phyloP scores from a whole-genome alignment of 768 basidiomycete species.

The Dentipellis fragilis region DNA sequence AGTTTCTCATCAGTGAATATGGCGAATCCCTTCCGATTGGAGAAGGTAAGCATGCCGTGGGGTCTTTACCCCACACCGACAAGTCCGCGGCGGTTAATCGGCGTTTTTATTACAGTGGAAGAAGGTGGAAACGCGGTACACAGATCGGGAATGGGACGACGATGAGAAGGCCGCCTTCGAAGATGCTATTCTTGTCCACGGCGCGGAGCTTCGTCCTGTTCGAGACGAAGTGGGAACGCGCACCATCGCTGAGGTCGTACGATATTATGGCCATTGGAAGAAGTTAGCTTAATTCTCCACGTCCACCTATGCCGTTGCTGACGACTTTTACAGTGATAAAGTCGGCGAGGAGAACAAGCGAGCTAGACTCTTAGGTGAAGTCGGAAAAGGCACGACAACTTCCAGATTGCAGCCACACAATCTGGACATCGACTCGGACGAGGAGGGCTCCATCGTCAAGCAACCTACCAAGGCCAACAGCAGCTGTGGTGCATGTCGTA shows the following conservation, averaged over 20 bases:
- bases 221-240: slow-evolving; percentile 64
- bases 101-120: slow-evolving; percentile 49
- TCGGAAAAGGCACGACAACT: background rate
- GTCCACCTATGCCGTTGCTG: slow-evolving; percentile 3
- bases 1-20: slow-evolving; percentile 57
- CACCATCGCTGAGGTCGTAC: slow-evolving; percentile 66
- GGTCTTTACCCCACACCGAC: too few species aligned
- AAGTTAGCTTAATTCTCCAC: slow-evolving; percentile 33
- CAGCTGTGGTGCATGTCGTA: slow-evolving; percentile 78
- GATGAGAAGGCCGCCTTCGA: slow-evolving; percentile 71
- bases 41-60: slow-evolving; percentile 43
- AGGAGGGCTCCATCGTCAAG: slow-evolving; percentile 67
- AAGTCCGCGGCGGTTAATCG: too few species aligned
- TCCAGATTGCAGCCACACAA: background rate
- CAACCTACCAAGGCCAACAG: slow-evolving; percentile 41
- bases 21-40: slow-evolving; percentile 41
- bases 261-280: slow-evolving; percentile 84
- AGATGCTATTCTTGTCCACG: slow-evolving; percentile 59
- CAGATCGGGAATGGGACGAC: slow-evolving; percentile 60
- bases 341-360: slow-evolving; percentile 55
- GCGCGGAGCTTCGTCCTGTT: slow-evolving; percentile 72
- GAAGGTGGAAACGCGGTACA: slow-evolving; percentile 51
- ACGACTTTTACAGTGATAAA: slow-evolving; percentile 34
- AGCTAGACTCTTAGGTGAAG: slow-evolving; percentile 3
- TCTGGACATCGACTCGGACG: slow-evolving; percentile 35